phyloP scores from a whole-genome alignment of 257 asterid species.

The Nicotiana otophora region DNA sequence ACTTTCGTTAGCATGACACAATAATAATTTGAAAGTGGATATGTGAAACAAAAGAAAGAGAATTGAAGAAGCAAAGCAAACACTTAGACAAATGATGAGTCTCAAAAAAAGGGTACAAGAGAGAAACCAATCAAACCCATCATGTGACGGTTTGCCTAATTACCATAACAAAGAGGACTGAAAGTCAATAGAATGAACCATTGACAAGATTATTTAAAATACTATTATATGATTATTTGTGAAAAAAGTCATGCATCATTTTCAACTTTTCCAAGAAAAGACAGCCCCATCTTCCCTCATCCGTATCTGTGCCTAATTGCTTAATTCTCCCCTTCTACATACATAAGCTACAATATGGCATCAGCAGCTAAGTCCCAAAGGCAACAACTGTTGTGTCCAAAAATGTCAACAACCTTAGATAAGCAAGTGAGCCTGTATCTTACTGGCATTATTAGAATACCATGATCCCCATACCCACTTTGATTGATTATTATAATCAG shows the following conservation, averaged over 20 bases:
- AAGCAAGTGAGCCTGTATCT: slow-evolving; percentile 20
- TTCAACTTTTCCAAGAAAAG: slow-evolving; percentile 27
- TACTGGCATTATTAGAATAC: not conserved
- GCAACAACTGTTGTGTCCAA: slow-evolving; percentile 23
- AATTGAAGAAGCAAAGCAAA: not conserved
- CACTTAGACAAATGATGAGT: not conserved
- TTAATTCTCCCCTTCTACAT: not conserved
- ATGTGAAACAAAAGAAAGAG: not conserved
- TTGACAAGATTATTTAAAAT: slow-evolving; percentile 15
- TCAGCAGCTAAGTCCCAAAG: not conserved
- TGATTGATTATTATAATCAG: too few relatives aligned
- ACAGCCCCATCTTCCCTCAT: slow-evolving; percentile 12
- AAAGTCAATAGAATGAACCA: slow-evolving; percentile 38
- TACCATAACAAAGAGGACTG: slow-evolving; percentile 15
- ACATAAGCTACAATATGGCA: not conserved
- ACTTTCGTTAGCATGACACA: not conserved
- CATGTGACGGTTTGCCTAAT: slow-evolving; percentile 19
- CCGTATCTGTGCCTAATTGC: slow-evolving; percentile 1
- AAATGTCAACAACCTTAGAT: slow-evolving; percentile 37
- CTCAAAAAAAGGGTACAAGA: not conserved
- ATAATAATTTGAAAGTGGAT: not conserved
- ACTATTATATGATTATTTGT: slow-evolving; percentile 5
- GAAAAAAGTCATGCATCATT: slow-evolving; percentile 22
- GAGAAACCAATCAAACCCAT: not conserved
- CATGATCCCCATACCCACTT: not conserved